phyloP scores from a whole-genome alignment of 306 rosid genomes.

The Sophora flavescens region DNA sequence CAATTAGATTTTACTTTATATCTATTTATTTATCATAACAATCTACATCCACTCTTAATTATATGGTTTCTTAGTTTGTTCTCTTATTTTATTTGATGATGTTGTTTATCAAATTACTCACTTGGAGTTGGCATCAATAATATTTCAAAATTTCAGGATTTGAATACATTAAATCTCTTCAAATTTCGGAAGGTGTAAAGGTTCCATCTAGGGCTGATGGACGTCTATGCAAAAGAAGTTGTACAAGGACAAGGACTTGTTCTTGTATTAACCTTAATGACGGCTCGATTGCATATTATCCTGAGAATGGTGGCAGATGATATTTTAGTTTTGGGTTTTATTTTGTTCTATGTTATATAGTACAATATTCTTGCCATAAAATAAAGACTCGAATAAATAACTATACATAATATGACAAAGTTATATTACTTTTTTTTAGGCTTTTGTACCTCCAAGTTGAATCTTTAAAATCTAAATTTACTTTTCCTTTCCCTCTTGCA shows the following conservation, averaged over 20 bases:
- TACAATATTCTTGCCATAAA: neutral
- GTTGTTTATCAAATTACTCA: neutral
- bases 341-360: neutral
- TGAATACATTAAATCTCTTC: neutral
- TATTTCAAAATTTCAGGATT: conserved; percentile 35
- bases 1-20: neutral
- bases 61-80: neutral
- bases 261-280: conserved; percentile 11
- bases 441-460: neutral
- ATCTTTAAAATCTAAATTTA: neutral
- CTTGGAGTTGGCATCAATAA: neutral
- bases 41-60: neutral
- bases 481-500: neutral
- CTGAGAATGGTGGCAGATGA: neutral
- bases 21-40: neutral
- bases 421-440: too few species aligned
- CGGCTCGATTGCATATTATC: neutral
- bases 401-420: neutral
- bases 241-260: neutral
- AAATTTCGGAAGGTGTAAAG: neutral
- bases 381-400: neutral
- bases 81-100: neutral
- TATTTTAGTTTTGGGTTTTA: neutral
- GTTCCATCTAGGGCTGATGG: neutral
- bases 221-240: conserved; percentile 21